A percentile compares a stretch with the other conserved stretches of the same genome.
Conservation (phyloP, 1,284 basidiomycete species). For the Cystobasidium pallidum region DNA sequence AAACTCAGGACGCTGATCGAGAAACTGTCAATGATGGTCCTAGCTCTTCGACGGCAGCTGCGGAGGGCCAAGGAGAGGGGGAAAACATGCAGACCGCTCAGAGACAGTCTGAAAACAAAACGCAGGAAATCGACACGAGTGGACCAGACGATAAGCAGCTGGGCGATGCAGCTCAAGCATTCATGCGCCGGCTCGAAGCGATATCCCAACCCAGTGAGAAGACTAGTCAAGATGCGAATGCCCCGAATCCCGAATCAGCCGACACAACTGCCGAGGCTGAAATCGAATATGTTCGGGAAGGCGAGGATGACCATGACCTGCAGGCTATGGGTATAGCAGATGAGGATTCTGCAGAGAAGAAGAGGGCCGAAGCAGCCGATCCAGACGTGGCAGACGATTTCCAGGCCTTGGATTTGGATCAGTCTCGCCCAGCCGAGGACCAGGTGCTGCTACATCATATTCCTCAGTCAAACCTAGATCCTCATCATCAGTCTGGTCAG, state of each 20-base stretch:
- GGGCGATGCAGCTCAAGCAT: constrained; percentile 83
- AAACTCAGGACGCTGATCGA: background rate
- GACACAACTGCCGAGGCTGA: constrained; percentile 49
- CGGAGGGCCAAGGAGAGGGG: background rate
- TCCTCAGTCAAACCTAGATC: constrained; percentile 26
- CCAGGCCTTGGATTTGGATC: constrained; percentile 50
- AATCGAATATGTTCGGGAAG: constrained; percentile 47
- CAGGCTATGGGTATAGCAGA: constrained; percentile 39
- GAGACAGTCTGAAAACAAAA: background rate
- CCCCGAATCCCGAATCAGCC: background rate
- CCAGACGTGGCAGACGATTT: constrained; percentile 53
- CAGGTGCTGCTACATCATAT: constrained; percentile 41
- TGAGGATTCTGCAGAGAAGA: constrained; percentile 36
- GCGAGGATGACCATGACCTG: constrained; percentile 46
- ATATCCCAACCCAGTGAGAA: constrained; percentile 66
- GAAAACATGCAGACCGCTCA: background rate
- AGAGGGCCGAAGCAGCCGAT: constrained; percentile 52
- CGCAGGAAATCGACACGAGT: background rate
- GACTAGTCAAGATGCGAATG: constrained; percentile 55
- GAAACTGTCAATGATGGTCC: background rate
- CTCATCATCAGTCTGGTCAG: background rate
- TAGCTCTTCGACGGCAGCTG: background rate
- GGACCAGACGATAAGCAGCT: constrained; percentile 64
- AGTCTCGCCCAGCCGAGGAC: constrained; percentile 5
- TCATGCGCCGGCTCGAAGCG: constrained; percentile 79